Conservation (phyloP, 225 moss, liverwort and hornwort genomes). For the Bryoerythrophyllum caledonicum region DNA sequence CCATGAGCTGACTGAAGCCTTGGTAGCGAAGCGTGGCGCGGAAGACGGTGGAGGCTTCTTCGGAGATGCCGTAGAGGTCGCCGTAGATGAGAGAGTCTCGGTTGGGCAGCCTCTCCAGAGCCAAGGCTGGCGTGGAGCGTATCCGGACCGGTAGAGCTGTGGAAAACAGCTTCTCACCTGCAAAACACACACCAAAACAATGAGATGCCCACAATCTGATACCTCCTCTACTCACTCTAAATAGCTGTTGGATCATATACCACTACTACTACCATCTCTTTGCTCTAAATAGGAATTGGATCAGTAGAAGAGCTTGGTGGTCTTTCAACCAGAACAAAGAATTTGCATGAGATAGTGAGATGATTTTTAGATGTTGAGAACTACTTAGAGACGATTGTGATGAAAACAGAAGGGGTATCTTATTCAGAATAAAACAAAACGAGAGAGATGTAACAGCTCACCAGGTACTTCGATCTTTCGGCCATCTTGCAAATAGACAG, state of each 20-base stretch:
- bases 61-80: slow-evolving; percentile 71
- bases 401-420: too few relatives aligned
- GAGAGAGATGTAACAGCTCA: neutral
- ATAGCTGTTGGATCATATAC: too few relatives aligned
- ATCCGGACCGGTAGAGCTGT: slow-evolving; percentile 66
- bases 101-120: slow-evolving; percentile 84
- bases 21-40: slow-evolving; percentile 88
- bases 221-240: too few relatives aligned
- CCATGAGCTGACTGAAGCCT: slow-evolving; percentile 89
- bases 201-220: neutral
- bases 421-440: too few relatives aligned
- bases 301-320: too few relatives aligned
- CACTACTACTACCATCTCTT: too few relatives aligned
- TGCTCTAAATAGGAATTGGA: too few relatives aligned
- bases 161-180: slow-evolving; percentile 83
- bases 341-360: too few relatives aligned
- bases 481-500: slow-evolving; percentile 66
- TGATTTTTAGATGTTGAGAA: too few relatives aligned
- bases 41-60: slow-evolving; percentile 84
- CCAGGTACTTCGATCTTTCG: slow-evolving; percentile 71
- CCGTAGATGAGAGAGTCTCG: slow-evolving; percentile 85
- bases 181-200: neutral
- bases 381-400: too few relatives aligned
- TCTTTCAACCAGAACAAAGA: too few relatives aligned
- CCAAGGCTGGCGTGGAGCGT: slow-evolving; percentile 69